Evolutionary conservation across 139 green algal genomes (phyloP), one percentile per base, ranked within the genome.

Genomic region (Pycnococcus provasolii): DNA sequence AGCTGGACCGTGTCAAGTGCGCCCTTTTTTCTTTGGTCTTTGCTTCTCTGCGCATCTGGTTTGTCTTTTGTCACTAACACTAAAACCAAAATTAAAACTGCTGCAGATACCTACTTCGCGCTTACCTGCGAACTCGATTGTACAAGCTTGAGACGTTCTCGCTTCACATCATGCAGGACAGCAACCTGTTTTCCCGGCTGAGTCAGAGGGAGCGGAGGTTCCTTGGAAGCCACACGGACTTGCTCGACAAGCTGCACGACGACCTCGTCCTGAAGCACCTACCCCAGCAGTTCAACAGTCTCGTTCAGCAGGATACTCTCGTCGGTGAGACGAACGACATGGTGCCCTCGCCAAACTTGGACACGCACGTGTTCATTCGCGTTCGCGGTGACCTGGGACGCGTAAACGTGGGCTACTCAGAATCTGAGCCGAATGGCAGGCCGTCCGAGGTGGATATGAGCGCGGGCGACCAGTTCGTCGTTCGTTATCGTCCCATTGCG

Each of bases 341-440:
- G 53, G 53, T 60, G 8, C 6, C 53, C 53, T 15, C 39, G 53
- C 53, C 53, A 15, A 60, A 60, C 53, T 37, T 60, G 8, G 53
- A 60, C 53, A 60, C 39, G 53, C 53, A 60, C 53, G 53, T 60
- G 53, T 60, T 60, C 53, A 43, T 15, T 37, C 7, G 53, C 15
- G 8, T 60, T 4, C 5, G 8, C 5, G 53, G 41, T 7, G 53
- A 60, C 53, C 7, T 15, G 6, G 8, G 53, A 15, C 15, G 41
- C 53, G 5, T 60, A 4, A 39, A 26, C 26, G 26, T 26, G 26
- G 26, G 26, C 26, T 26, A 26, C 26, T 26, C 26, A 26, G 26
- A 26, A 26, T 26, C 26, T 26, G 26, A 26, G 26, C 26, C 26
- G 26, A 26, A 26, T 26, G 26, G 26, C 26, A 26, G 26, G 26